Evolutionary conservation across 805 yeast species (phyloP).

Genomic region (Saturnispora silvae): DNA sequence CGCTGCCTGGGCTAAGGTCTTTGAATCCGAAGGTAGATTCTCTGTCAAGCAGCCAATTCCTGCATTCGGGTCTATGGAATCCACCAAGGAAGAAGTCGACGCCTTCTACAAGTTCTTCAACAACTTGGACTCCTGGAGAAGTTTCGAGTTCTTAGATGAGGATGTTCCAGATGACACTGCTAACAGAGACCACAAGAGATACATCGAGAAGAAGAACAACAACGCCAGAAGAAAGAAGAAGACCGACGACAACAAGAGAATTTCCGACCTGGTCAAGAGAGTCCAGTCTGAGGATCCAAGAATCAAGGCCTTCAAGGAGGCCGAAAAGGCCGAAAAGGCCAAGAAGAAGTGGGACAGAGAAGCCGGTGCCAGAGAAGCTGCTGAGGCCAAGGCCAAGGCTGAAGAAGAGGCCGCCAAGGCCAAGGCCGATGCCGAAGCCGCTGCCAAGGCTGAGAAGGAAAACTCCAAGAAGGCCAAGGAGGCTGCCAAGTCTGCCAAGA

Average conservation of each 20-base stretch:
- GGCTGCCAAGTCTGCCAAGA: slow-evolving; percentile 93
- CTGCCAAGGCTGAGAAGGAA: slow-evolving; percentile 47
- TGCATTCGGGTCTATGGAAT: slow-evolving; percentile 52
- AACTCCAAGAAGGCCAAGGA: slow-evolving; percentile 77
- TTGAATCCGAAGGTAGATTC: slow-evolving; percentile 84
- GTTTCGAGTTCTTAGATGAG: slow-evolving; percentile 96
- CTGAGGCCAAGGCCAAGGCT: slow-evolving; percentile 81
- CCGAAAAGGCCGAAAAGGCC: slow-evolving; percentile 90
- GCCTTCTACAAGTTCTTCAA: slow-evolving; percentile 86
- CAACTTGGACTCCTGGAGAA: slow-evolving; percentile 95
- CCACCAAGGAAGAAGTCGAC: slow-evolving; percentile 75
- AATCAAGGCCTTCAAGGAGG: slow-evolving; percentile 85
- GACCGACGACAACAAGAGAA: slow-evolving; percentile 91
- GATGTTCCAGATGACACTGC: slow-evolving; percentile 99
- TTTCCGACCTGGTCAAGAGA: slow-evolving; percentile 77
- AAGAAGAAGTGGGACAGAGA: slow-evolving; percentile 95
- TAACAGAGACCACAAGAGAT: slow-evolving; percentile 98
- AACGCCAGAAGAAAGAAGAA: slow-evolving; percentile 95
- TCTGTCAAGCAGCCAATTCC: slow-evolving; percentile 90
- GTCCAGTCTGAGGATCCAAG: slow-evolving; percentile 91
- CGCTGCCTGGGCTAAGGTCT: slow-evolving; percentile 88
- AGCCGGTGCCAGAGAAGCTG: slow-evolving; percentile 73
- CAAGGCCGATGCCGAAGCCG: slow-evolving; percentile 73
- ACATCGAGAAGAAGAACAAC: slow-evolving; percentile 93
- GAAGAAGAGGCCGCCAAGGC: slow-evolving; percentile 81